phyloP scores from a whole-genome alignment of 1,139 yeast species.

The Neolecta irregularis region DNA sequence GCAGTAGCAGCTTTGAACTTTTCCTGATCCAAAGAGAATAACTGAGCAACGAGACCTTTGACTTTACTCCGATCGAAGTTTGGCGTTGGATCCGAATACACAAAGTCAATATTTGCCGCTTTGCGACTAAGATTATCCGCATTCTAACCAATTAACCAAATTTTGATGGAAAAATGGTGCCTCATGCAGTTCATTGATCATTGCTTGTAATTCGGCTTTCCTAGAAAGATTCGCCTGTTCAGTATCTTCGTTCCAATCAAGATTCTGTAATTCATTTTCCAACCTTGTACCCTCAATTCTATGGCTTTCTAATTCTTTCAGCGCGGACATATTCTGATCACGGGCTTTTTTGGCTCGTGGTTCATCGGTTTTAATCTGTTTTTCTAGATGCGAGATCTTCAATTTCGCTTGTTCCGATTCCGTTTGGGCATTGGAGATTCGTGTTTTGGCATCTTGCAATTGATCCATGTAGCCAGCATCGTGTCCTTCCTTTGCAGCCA shows the following conservation, averaged over 20 bases:
- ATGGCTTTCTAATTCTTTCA: slow-evolving; percentile 32
- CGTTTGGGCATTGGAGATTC: slow-evolving; percentile 40
- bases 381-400: slow-evolving; percentile 41
- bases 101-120: slow-evolving; percentile 62
- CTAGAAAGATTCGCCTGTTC: slow-evolving; percentile 15
- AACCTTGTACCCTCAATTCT: slow-evolving; percentile 29
- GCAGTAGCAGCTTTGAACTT: slow-evolving; percentile 61
- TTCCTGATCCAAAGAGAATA: slow-evolving; percentile 48
- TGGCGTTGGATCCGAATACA: slow-evolving; percentile 49
- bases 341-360: slow-evolving; percentile 42
- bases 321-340: slow-evolving; percentile 33
- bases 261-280: slow-evolving; percentile 32
- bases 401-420: slow-evolving; percentile 45
- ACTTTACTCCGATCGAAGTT: slow-evolving; percentile 49
- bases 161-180: too few species aligned
- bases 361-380: slow-evolving; percentile 38
- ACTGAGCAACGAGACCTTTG: slow-evolving; percentile 79
- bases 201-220: slow-evolving; percentile 19
- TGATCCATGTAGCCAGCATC: slow-evolving; percentile 74
- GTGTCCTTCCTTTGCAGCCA: slow-evolving; percentile 65
- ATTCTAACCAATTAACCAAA: too few species aligned
- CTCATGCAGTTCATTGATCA: too few species aligned
- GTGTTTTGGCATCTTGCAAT: slow-evolving; percentile 44
- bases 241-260: slow-evolving; percentile 44
- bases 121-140: slow-evolving; percentile 47